Evolutionary conservation across 805 yeast species (phyloP).

Genomic region (Schwanniomyces pseudopolymorphus): DNA sequence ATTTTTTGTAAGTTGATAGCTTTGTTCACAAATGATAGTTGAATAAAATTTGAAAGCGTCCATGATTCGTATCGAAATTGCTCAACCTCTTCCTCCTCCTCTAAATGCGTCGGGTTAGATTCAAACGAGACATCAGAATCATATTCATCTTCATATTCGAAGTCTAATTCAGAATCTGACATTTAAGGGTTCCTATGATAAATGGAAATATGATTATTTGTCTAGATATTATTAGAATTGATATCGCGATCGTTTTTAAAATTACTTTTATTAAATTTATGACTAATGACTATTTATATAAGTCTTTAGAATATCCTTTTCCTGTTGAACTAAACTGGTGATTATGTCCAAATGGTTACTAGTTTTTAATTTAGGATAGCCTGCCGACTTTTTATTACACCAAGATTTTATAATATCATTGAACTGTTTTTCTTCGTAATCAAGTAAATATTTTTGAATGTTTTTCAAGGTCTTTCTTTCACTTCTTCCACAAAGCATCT

Average conservation of each 20-base stretch:
- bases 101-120: slow-evolving; percentile 2
- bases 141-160: slow-evolving; percentile 12
- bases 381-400: slow-evolving; percentile 23
- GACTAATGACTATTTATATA: slow-evolving; percentile 10
- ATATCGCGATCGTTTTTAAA: not conserved
- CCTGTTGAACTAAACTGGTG: slow-evolving; percentile 20
- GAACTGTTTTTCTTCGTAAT: slow-evolving; percentile 7
- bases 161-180: slow-evolving; percentile 8
- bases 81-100: not conserved
- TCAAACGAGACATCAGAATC: slow-evolving; percentile 14
- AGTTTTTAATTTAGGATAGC: slow-evolving; percentile 13
- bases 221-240: not conserved
- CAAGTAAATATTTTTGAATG: slow-evolving; percentile 17
- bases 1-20: slow-evolving; percentile 18
- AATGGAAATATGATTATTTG: too few species aligned
- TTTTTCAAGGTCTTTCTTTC: slow-evolving; percentile 20
- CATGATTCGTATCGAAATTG: slow-evolving; percentile 22
- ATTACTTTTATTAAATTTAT: not conserved
- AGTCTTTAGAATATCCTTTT: slow-evolving; percentile 17
- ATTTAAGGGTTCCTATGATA: not conserved
- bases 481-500: slow-evolving; percentile 17
- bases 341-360: slow-evolving; percentile 14
- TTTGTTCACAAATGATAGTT: slow-evolving; percentile 20
- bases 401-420: slow-evolving; percentile 18
- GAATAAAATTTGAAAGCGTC: slow-evolving; percentile 25